Conservation (phyloP, 2,329 filamentous ascomycete genomes). For the Pestalotiopsis sp. region DNA sequence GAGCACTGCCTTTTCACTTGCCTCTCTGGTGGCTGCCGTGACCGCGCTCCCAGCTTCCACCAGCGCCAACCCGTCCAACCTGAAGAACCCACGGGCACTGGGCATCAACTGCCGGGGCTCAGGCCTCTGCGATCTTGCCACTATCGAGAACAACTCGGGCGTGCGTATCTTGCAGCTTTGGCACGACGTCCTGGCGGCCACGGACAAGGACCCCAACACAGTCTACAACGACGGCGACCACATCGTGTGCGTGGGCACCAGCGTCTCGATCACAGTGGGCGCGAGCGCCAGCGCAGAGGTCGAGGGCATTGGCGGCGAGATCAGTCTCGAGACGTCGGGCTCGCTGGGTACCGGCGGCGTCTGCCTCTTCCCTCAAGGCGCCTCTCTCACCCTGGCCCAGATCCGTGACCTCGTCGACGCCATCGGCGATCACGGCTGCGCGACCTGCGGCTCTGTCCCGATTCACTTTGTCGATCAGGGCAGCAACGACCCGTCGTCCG, state of each 20-base stretch:
- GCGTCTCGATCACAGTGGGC: constrained; percentile 17
- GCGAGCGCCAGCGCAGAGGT: constrained; percentile 14
- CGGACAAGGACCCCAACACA: constrained; percentile 16
- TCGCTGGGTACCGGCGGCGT: constrained; percentile 19
- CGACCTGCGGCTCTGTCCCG: constrained; percentile 20
- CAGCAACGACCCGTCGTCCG: constrained; percentile 19
- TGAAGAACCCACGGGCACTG: constrained; percentile 16
- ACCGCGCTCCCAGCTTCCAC: background rate
- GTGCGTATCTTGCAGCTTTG: constrained; percentile 16
- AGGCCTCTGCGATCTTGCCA: constrained; percentile 18
- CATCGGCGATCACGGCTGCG: constrained; percentile 18
- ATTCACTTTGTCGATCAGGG: constrained; percentile 21
- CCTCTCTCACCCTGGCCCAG: constrained; percentile 17
- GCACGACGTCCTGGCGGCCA: constrained; percentile 17
- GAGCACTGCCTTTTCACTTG: background rate
- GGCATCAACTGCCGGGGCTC: constrained; percentile 23
- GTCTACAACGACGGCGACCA: constrained; percentile 21
- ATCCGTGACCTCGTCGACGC: constrained; percentile 20
- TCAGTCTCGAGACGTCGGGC: constrained; percentile 12
- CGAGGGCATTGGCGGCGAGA: constrained; percentile 16
- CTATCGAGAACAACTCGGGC: constrained; percentile 17
- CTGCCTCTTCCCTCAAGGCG: constrained; percentile 21
- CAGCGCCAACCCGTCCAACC: constrained; percentile 13
- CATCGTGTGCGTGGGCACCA: constrained; percentile 20
- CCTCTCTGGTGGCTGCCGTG: background rate